A percentile compares a stretch with the other conserved stretches of the same genome.
Evolutionary conservation across 768 basidiomycete genomes (phyloP).

Genomic region (Agaricus sinodeliciosus): DNA sequence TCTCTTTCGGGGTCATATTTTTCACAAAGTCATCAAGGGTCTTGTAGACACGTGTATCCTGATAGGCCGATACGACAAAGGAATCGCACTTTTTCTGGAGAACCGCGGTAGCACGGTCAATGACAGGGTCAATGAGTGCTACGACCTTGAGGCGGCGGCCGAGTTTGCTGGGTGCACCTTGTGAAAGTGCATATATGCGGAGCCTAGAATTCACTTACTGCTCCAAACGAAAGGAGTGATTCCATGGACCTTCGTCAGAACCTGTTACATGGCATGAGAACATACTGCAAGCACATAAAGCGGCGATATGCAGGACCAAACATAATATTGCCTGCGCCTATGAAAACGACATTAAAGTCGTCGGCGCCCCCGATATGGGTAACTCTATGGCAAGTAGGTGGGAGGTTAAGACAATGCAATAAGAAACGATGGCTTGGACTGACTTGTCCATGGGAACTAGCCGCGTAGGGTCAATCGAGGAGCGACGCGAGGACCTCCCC

Average conservation of each 20-base stretch:
- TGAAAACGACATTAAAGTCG: constrained; percentile 89
- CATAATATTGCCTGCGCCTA: constrained; percentile 98
- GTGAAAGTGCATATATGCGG: constrained; percentile 11
- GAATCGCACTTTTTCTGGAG: constrained; percentile 89
- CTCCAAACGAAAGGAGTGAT: constrained; percentile 87
- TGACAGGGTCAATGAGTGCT: constrained; percentile 87
- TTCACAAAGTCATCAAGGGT: constrained; percentile 81
- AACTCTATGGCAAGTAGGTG: constrained; percentile 25
- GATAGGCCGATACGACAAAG: constrained; percentile 91
- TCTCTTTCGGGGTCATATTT: constrained; percentile 54
- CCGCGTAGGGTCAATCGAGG: constrained; percentile 72
- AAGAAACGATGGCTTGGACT: constrained; percentile 12
- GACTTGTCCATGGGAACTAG: constrained; percentile 80
- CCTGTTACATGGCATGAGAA: constrained; percentile 34
- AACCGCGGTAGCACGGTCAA: constrained; percentile 71
- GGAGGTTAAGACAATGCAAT: constrained; percentile 10
- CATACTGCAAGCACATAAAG: not conserved
- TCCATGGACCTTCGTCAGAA: constrained; percentile 87
- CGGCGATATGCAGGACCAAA: constrained; percentile 51
- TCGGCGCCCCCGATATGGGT: constrained; percentile 52
- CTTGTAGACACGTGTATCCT: constrained; percentile 79
- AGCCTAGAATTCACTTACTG: constrained; percentile 43
- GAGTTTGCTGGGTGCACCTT: constrained; percentile 59
- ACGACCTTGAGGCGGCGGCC: constrained; percentile 94
- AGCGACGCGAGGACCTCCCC: constrained; percentile 44